Base-by-base conservation (phyloP, 148 eudicot genomes). In the Polygonum aviculare region DNA sequence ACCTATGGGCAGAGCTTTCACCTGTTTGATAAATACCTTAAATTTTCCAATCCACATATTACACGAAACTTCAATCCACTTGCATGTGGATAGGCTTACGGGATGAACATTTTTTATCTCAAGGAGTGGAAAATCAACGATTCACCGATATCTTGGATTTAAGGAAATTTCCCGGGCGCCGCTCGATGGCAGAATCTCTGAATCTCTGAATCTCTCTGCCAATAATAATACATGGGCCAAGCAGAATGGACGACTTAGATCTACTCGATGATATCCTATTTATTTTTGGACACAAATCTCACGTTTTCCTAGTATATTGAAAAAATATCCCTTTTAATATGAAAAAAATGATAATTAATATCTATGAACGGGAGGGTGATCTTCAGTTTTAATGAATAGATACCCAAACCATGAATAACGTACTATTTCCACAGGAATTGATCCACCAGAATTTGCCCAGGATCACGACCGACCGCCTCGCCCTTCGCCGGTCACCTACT, bases 81-180 rank as follows among this genome's bases (percentile, higher is more conserved):
- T 83, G 93, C 98, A n/a, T 93, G 98, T 79, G 98, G 96, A 73
- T 93, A 96, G 98, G 98, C 98, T 1, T 93, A 90, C 77, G 98
- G 98, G 71, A 93, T 93, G 98, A 93, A 93, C 78, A 63, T 93
- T 9, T 93, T 93, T 83, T 93, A 93, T 86, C 93, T 93, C 47
- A 85, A 91, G 83, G 90, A 81, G 78, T 93, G 98, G 96, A 93
- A 85, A 79, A 85, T 79, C 81, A 84, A 82, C 74, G 89, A 91
- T 81, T 91, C 33, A 93, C 98, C 15, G 98, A 92, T 44, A 88
- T 91, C 75, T 93, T n/a, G n/a, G n/a, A n/a, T n/a, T n/a, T n/a
- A n/a, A n/a, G n/a, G n/a, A n/a, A n/a, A n/a, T n/a, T n/a, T n/a
- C n/a, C n/a, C n/a, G n/a, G n/a, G n/a, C n/a, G n/a, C n/a, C n/a